These are phyloP conservation scores for Microdochium trichocladiopsis DNA, from an alignment of 2,329 filamentous ascomycete genomes.

Conservation along the genomic window DNA sequence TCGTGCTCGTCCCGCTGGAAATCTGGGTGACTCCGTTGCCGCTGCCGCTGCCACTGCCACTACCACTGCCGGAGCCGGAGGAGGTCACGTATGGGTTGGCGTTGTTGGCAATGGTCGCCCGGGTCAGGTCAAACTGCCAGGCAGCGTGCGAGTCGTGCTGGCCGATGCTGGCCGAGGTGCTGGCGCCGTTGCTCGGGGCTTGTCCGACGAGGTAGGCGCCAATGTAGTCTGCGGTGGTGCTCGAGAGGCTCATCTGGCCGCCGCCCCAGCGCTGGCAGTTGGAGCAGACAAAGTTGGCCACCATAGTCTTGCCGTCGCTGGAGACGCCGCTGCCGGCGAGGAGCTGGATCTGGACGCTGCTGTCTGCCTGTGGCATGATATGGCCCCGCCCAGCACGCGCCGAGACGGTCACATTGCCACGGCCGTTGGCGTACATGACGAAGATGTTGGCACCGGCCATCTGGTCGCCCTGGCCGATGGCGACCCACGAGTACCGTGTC, in stretches of 20 bases:
- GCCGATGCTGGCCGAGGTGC: conserved; percentile 28
- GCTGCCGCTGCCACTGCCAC: conserved; percentile 6
- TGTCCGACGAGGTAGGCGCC: conserved; percentile 43
- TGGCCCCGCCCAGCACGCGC: conserved; percentile 43
- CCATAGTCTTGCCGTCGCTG: conserved; percentile 38
- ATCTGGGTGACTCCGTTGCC: conserved; percentile 5
- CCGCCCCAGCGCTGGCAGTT: conserved; percentile 43
- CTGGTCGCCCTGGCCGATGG: conserved; percentile 44
- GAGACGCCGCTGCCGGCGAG: conserved; percentile 52
- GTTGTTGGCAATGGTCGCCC: conserved; percentile 37
- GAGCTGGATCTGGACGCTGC: conserved; percentile 37
- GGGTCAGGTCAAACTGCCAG: conserved; percentile 41
- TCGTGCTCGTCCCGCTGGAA: conserved; percentile 6
- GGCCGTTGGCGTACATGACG: conserved; percentile 51
- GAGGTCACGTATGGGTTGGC: conserved; percentile 41
- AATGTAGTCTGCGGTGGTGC: conserved; percentile 39
- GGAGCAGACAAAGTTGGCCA: conserved; percentile 50
- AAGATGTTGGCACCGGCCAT: conserved; percentile 57
- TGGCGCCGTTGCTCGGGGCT: conserved; percentile 33
- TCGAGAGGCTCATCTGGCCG: conserved; percentile 33
- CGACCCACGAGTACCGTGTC: conserved; percentile 46
- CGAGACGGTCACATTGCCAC: conserved; percentile 55
- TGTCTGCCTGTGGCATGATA: conserved; percentile 37
- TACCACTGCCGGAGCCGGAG: conserved; percentile 6
- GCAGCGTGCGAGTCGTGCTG: conserved; percentile 36